Conservation (phyloP, 2,329 filamentous ascomycete genomes). For the Colletotrichum abscissum region DNA sequence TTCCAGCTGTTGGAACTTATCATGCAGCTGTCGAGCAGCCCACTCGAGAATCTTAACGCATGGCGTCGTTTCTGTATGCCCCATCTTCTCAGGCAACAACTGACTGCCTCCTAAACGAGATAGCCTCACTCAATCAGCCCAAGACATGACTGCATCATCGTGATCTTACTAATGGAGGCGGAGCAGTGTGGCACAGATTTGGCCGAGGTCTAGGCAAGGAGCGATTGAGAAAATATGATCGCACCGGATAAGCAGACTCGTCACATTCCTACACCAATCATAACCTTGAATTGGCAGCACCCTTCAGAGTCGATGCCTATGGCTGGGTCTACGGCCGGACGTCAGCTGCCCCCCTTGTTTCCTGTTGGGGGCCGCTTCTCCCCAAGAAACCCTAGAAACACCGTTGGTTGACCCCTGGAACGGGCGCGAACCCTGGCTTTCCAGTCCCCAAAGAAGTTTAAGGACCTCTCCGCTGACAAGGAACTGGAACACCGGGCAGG, state of each 20-base stretch:
- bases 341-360: neutral
- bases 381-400: neutral
- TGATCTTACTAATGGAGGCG: neutral
- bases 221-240: neutral
- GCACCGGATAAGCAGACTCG: neutral
- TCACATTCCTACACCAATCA: neutral
- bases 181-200: neutral
- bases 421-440: neutral
- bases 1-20: neutral
- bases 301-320: neutral
- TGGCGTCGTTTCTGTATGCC: neutral
- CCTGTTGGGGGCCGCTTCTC: neutral
- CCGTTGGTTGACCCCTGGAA: neutral
- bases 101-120: neutral
- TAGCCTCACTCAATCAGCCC: neutral
- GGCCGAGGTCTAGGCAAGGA: neutral
- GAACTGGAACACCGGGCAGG: neutral
- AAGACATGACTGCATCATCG: neutral
- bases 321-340: neutral
- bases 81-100: neutral
- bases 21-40: neutral
- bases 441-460: neutral
- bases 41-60: neutral
- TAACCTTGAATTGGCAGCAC: neutral
- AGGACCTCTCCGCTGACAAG: neutral